phyloP scores from a whole-genome alignment of 352 stramenopile genomes.

The Elongisporangium anandrum region DNA sequence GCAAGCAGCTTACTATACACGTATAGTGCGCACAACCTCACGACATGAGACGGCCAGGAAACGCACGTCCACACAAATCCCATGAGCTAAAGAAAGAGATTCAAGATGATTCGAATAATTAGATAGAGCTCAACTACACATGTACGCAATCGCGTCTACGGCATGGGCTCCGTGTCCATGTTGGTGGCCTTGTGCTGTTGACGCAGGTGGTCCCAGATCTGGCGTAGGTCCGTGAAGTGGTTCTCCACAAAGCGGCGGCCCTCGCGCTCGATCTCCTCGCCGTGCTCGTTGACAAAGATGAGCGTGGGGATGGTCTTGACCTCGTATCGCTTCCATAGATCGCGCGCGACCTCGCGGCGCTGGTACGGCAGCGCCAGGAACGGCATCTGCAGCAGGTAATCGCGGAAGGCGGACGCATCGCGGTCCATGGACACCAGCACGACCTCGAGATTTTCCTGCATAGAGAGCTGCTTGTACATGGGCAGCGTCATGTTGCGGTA shows the following conservation, averaged over 20 bases:
- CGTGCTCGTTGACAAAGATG: conserved; percentile 61
- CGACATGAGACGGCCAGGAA: not conserved
- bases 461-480: conserved; percentile 43
- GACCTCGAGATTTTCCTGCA: conserved; percentile 57
- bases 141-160: not conserved
- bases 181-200: not conserved
- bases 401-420: conserved; percentile 45
- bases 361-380: conserved; percentile 55
- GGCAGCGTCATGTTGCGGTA: conserved; percentile 65
- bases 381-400: conserved; percentile 51
- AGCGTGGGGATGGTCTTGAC: conserved; percentile 66
- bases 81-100: not conserved
- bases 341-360: conserved; percentile 42
- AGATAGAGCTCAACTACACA: not conserved
- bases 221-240: conserved; percentile 53
- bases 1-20: not conserved
- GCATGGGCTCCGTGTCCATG: not conserved
- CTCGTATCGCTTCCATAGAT: conserved; percentile 64
- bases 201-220: conserved; percentile 51
- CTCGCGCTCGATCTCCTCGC: conserved; percentile 56
- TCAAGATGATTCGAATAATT: not conserved
- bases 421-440: conserved; percentile 62
- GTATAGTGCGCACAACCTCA: not conserved
- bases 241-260: conserved; percentile 57
- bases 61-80: not conserved